A percentile compares a stretch with the other conserved stretches of the same genome.
These are phyloP conservation scores for Dendrostoma leiphaemia DNA, from an alignment of 2,329 filamentous ascomycete genomes.

Conservation along the genomic window DNA sequence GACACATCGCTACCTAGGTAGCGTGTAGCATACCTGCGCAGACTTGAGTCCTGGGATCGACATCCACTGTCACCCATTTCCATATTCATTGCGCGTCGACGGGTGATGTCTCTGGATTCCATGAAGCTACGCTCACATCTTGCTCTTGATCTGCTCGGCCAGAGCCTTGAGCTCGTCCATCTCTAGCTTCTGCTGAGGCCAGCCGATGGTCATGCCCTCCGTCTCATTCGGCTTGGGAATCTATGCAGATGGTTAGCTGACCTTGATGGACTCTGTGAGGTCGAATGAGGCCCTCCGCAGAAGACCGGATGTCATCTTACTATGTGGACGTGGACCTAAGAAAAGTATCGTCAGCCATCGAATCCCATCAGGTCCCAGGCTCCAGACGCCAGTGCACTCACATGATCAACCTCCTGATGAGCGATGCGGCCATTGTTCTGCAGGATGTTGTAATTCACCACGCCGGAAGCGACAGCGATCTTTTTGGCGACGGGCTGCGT, in stretches of 20 bases:
- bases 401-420: constrained; percentile 91
- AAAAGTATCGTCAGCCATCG: background rate
- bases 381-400: constrained; percentile 41
- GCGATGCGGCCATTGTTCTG: constrained; percentile 94
- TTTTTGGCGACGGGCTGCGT: constrained; percentile 77
- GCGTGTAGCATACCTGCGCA: too few species aligned
- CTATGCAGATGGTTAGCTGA: constrained; percentile 36
- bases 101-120: too few species aligned
- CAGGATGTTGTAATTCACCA: constrained; percentile 84
- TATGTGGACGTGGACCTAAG: constrained; percentile 89
- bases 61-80: too few species aligned
- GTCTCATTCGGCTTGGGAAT: constrained; percentile 89
- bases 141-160: constrained; percentile 80
- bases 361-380: constrained; percentile 4
- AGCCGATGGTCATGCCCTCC: constrained; percentile 77
- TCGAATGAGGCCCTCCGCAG: too few species aligned
- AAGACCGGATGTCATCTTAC: constrained; percentile 49
- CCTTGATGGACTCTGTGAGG: background rate
- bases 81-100: too few species aligned
- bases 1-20: too few species aligned
- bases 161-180: constrained; percentile 82
- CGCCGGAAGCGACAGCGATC: constrained; percentile 73
- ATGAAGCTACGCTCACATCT: constrained; percentile 59
- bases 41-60: too few species aligned
- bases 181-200: constrained; percentile 73